A percentile compares a stretch with the other conserved stretches of the same genome.
These are phyloP conservation scores for Anthracocystis panici-leucophaei DNA, from an alignment of 1,284 basidiomycete genomes.

Conservation along the genomic window DNA sequence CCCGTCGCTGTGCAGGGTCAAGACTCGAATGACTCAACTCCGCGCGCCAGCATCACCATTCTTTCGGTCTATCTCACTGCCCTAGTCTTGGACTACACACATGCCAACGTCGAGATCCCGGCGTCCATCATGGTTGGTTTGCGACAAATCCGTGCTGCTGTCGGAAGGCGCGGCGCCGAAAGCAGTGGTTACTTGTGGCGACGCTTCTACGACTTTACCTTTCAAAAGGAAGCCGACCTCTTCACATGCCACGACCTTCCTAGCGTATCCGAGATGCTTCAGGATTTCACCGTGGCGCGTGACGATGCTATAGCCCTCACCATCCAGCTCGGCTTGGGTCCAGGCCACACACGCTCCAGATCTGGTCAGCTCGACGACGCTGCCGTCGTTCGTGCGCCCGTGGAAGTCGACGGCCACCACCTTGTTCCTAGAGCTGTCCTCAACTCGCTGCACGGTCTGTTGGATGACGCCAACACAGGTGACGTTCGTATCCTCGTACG, in stretches of 20 bases:
- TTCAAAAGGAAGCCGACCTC: conserved; percentile 54
- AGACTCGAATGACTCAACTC: background rate
- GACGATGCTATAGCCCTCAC: conserved; percentile 59
- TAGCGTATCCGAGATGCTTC: conserved; percentile 50
- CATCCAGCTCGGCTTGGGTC: conserved; percentile 60
- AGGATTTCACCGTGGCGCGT: conserved; percentile 25
- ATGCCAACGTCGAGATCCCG: conserved; percentile 47
- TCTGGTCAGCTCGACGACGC: conserved; percentile 12
- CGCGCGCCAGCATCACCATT: conserved; percentile 43
- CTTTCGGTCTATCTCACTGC: conserved; percentile 60
- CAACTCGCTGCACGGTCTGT: conserved; percentile 49
- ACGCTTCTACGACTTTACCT: conserved; percentile 49
- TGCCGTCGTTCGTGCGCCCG: conserved; percentile 29
- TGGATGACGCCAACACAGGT: conserved; percentile 64
- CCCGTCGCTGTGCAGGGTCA: background rate
- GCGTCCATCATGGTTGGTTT: conserved; percentile 60
- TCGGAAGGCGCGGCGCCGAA: conserved; percentile 19
- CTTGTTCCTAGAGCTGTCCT: conserved; percentile 55
- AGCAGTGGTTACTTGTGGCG: conserved; percentile 52
- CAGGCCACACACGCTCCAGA: conserved; percentile 27
- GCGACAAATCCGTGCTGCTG: conserved; percentile 31
- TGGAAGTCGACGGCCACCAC: conserved; percentile 53
- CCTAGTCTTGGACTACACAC: conserved; percentile 51
- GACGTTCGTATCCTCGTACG: conserved; percentile 64
- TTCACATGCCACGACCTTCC: conserved; percentile 60